Evolutionary conservation across 495 filamentous ascomycete genomes (phyloP).

Genomic region (Neurospora africana): DNA sequence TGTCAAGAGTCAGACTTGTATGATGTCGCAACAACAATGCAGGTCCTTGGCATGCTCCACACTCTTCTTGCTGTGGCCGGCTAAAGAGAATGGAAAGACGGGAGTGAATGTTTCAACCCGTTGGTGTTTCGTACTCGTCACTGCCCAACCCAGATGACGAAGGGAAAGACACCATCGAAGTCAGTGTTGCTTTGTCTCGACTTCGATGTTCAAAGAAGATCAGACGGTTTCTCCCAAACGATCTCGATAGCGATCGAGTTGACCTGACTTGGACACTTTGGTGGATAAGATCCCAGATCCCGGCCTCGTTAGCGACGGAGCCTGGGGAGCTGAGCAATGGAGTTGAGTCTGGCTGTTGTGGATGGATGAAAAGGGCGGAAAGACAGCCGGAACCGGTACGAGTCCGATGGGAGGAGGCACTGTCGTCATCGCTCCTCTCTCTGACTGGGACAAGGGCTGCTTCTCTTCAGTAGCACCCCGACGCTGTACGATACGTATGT

Average conservation of each 20-base stretch:
- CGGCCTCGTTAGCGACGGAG: not conserved
- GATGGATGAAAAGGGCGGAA: not conserved
- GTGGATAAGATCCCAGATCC: not conserved
- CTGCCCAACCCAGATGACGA: not conserved
- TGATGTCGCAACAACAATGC: not conserved
- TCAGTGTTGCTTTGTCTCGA: not conserved
- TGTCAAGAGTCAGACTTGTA: not conserved
- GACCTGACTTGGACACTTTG: not conserved
- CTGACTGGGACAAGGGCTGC: not conserved
- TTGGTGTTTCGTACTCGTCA: not conserved
- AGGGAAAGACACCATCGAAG: not conserved
- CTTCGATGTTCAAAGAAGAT: not conserved
- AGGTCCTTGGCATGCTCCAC: not conserved
- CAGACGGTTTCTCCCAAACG: not conserved
- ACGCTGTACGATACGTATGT: not conserved
- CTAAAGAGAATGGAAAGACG: no score
- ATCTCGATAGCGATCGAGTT: not conserved
- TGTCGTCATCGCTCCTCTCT: not conserved
- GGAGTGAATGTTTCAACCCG: not conserved
- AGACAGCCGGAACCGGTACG: not conserved
- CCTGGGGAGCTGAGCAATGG: not conserved
- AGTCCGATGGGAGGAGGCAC: not conserved
- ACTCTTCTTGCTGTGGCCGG: no score
- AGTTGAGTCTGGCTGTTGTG: not conserved
- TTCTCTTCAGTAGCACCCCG: not conserved